Percentiles rank a stretch among this genome's conserved stretches.
phyloP scores from a whole-genome alignment of 2,329 filamentous ascomycete genomes.

The Lachnellula occidentalis region DNA sequence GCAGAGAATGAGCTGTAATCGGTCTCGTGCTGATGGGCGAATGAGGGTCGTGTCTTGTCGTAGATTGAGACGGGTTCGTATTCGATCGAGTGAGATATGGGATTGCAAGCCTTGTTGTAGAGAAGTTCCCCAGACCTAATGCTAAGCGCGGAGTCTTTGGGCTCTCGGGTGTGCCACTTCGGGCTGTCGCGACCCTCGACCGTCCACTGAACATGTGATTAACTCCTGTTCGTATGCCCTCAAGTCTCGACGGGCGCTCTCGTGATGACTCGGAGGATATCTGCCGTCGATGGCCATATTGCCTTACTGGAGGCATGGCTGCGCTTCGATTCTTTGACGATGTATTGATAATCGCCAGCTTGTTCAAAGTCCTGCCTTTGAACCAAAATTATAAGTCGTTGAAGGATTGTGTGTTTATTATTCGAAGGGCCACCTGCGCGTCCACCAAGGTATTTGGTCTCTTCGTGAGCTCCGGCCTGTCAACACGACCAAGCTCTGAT shows the following conservation, averaged over 20 bases:
- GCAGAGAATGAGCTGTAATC: constrained; percentile 9
- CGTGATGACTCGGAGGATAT: constrained; percentile 10
- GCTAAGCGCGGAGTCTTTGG: constrained; percentile 44
- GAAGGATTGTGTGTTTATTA: constrained; percentile 10
- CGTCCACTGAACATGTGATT: constrained; percentile 26
- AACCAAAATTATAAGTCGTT: constrained; percentile 9
- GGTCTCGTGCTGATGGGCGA: constrained; percentile 16
- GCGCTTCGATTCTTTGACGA: constrained; percentile 5
- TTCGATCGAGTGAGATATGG: constrained; percentile 38
- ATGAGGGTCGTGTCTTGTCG: constrained; percentile 10
- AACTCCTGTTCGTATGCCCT: constrained; percentile 20
- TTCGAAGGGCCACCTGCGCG: constrained; percentile 16
- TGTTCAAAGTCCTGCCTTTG: constrained; percentile 10
- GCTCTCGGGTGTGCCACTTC: constrained; percentile 28
- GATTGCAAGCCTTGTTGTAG: constrained; percentile 38
- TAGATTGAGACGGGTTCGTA: constrained; percentile 33
- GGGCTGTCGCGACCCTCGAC: constrained; percentile 20
- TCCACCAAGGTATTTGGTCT: constrained; percentile 14
- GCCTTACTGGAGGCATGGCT: constrained; percentile 19
- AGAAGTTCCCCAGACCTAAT: constrained; percentile 35
- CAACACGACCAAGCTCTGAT: constrained; percentile 23
- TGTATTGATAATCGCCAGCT: constrained; percentile 6
- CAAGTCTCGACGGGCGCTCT: constrained; percentile 19
- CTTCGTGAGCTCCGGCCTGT: constrained; percentile 14
- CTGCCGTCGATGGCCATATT: constrained; percentile 11